These are phyloP conservation scores for Carex littledalei DNA, from an alignment of 176 grass and related monocot genomes.

Conservation along the genomic window DNA sequence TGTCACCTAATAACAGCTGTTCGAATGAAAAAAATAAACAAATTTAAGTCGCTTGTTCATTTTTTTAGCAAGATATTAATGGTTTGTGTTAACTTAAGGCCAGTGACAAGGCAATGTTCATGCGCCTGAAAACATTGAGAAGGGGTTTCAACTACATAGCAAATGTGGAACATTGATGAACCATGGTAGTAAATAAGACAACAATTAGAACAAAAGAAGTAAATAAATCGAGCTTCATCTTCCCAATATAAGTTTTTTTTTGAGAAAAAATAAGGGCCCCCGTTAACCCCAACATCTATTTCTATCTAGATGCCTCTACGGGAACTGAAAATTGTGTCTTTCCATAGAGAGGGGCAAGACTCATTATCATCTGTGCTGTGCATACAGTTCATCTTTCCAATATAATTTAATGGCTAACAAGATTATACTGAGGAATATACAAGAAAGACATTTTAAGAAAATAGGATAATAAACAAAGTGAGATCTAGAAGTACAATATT, in stretches of 20 bases:
- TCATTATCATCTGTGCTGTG: neutral
- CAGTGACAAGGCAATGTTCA: neutral
- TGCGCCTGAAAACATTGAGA: neutral
- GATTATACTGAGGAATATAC: neutral
- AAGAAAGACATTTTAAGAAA: neutral
- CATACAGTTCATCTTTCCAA: neutral
- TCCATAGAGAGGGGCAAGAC: neutral
- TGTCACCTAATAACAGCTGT: conserved; percentile 80
- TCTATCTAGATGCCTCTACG: neutral
- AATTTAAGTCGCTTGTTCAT: neutral
- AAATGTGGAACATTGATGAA: neutral
- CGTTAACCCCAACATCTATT: neutral
- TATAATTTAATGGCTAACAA: neutral
- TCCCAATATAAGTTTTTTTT: neutral
- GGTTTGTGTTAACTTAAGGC: neutral
- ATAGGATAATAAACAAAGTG: neutral
- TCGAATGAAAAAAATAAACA: conserved; percentile 20
- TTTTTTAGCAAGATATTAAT: neutral
- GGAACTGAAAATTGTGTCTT: neutral
- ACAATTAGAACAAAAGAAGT: neutral
- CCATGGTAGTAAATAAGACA: neutral
- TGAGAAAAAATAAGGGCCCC: neutral
- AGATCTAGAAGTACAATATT: neutral
- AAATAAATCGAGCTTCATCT: neutral
- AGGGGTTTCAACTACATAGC: neutral